phyloP scores from a whole-genome alignment of 176 grass and related monocot genomes.

The Avena eriantha region DNA sequence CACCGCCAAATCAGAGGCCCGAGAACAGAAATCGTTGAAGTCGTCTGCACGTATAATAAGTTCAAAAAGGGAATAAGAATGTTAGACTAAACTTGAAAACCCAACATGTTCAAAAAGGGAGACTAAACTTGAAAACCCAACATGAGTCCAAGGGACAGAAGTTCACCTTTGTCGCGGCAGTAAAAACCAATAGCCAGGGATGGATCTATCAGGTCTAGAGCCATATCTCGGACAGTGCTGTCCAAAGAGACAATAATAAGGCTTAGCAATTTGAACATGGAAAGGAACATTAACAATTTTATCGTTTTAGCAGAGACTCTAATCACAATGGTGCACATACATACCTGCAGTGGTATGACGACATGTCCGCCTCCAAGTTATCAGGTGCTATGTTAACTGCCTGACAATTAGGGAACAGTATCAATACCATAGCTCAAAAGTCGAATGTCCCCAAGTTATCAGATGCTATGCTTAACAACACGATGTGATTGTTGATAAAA shows the following conservation, averaged over 20 bases:
- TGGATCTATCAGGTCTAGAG: slow-evolving; percentile 85
- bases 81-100: not conserved
- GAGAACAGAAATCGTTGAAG: slow-evolving; percentile 90
- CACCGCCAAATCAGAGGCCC: slow-evolving; percentile 65
- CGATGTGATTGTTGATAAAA: not conserved
- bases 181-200: slow-evolving; percentile 98
- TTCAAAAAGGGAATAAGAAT: not conserved
- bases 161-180: slow-evolving; percentile 77
- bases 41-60: slow-evolving; percentile 55
- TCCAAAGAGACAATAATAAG: slow-evolving; percentile 10
- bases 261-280: not conserved
- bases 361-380: slow-evolving; percentile 80
- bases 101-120: not conserved
- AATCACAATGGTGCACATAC: slow-evolving; percentile 33
- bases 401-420: slow-evolving; percentile 50
- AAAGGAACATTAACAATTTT: not conserved
- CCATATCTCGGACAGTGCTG: slow-evolving; percentile 78
- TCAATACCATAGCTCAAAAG: slow-evolving; percentile 28
- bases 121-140: not conserved
- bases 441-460: not conserved
- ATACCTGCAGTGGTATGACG: slow-evolving; percentile 97
- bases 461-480: not conserved
- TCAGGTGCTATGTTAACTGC: slow-evolving; percentile 63
- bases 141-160: not conserved
- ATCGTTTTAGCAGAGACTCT: not conserved